phyloP scores from a whole-genome alignment of 352 stramenopile species.

The Pythium grandisporangium region DNA sequence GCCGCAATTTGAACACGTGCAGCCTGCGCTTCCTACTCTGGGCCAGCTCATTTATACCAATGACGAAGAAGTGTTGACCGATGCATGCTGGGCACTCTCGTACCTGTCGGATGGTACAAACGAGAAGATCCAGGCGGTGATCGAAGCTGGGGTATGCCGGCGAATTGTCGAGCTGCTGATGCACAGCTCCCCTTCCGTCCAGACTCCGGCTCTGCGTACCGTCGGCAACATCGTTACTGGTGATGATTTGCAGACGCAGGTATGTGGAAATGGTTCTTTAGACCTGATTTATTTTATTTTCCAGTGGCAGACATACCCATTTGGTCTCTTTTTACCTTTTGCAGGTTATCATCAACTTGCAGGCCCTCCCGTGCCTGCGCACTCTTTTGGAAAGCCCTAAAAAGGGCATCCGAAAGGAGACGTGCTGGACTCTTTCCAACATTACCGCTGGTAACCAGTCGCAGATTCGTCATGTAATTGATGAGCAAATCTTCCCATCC shows the following conservation, averaged over 20 bases:
- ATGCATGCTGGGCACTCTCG: constrained; percentile 98
- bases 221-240: constrained; percentile 99
- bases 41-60: constrained; percentile 95
- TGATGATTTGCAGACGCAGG: constrained; percentile 98
- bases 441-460: constrained; percentile 98
- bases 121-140: constrained; percentile 98
- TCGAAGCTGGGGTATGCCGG: constrained; percentile 94
- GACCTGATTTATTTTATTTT: no score
- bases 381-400: constrained; percentile 93
- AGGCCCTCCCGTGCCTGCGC: constrained; percentile 94
- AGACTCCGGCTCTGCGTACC: constrained; percentile 75
- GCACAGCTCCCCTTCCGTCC: constrained; percentile 72
- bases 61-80: constrained; percentile 98
- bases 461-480: constrained; percentile 98
- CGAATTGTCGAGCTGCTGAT: constrained; percentile 95
- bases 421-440: constrained; percentile 99
- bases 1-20: constrained; percentile 76
- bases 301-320: no score
- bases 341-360: constrained; percentile 98
- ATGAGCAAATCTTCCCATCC: constrained; percentile 95
- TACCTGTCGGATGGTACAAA: constrained; percentile 98
- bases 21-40: constrained; percentile 92
- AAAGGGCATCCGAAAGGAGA: constrained; percentile 99
- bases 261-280: no score
- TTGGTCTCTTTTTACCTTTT: no score